phyloP scores from a whole-genome alignment of 345 rosid species.

The Populus euphratica region DNA sequence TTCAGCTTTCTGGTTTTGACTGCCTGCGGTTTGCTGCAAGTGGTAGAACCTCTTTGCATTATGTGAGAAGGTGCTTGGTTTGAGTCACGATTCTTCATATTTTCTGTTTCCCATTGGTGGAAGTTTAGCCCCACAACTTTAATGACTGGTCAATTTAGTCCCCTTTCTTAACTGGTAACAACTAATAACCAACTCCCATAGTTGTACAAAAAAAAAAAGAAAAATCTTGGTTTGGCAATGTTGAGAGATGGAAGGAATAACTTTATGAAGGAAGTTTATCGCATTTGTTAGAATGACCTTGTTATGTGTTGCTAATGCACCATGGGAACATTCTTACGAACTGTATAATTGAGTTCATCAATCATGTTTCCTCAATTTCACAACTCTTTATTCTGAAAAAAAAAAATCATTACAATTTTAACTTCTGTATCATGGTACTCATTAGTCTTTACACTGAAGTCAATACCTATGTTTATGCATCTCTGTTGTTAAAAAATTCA shows the following conservation, averaged over 20 bases:
- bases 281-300: neutral
- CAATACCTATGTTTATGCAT: neutral
- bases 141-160: neutral
- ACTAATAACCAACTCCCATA: no score
- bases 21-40: neutral
- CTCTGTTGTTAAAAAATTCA: neutral
- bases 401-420: no score
- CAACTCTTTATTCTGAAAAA: no score
- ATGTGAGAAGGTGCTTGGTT: neutral
- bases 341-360: neutral
- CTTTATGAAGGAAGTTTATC: neutral
- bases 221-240: neutral
- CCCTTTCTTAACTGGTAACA: no score
- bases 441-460: neutral
- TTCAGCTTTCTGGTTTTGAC: neutral
- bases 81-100: no score
- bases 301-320: neutral
- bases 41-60: neutral
- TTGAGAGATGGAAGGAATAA: neutral
- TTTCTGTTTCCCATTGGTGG: no score
- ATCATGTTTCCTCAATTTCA: neutral
- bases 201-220: no score
- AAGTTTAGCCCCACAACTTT: neutral
- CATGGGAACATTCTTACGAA: neutral
- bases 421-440: neutral